A percentile compares a stretch with the other conserved stretches of the same genome.
These are phyloP conservation scores for Neurospora hispaniola DNA, from an alignment of 495 filamentous ascomycete genomes.

Conservation along the genomic window DNA sequence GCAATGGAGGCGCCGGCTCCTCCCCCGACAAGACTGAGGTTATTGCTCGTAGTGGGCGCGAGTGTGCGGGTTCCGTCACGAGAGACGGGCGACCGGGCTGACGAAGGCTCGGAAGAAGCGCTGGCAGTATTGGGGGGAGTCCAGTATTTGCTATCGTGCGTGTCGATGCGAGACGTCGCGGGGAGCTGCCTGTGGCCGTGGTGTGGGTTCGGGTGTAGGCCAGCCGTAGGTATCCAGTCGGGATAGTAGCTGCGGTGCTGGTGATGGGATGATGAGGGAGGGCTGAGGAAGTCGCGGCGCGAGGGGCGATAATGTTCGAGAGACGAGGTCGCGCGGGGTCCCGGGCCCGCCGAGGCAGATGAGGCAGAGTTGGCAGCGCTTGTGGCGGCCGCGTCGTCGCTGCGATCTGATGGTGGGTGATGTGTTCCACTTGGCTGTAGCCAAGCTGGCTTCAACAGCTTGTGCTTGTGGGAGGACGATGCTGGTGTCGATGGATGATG, in stretches of 20 bases:
- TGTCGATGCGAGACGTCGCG: conserved; percentile 27
- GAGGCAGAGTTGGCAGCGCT: not conserved
- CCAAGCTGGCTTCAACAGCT: not conserved
- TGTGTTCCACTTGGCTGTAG: not conserved
- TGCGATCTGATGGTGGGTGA: not conserved
- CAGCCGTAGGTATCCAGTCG: conserved; percentile 19
- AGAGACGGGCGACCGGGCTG: conserved; percentile 18
- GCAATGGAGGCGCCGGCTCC: conserved; percentile 6
- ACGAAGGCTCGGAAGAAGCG: conserved; percentile 18
- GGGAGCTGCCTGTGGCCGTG: conserved; percentile 28
- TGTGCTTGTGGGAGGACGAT: not conserved
- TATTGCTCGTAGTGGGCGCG: conserved; percentile 2
- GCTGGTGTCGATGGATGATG: not conserved
- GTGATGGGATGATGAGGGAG: conserved; percentile 2
- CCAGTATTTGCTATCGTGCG: conserved; percentile 18
- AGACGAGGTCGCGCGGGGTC: not conserved
- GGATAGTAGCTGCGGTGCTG: conserved; percentile 9
- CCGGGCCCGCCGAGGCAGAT: conserved; percentile 3
- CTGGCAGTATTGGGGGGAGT: conserved; percentile 13
- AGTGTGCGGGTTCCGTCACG: conserved; percentile 4
- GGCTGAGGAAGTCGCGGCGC: not conserved
- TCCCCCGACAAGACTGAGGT: conserved; percentile 9
- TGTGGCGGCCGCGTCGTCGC: not conserved
- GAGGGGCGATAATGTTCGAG: not conserved
- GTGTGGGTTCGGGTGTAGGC: conserved; percentile 6